Evolutionary conservation across 441 rosid genomes (phyloP), one percentile per base, ranked within the genome.

Genomic region (Dalechampia spathulata): DNA sequence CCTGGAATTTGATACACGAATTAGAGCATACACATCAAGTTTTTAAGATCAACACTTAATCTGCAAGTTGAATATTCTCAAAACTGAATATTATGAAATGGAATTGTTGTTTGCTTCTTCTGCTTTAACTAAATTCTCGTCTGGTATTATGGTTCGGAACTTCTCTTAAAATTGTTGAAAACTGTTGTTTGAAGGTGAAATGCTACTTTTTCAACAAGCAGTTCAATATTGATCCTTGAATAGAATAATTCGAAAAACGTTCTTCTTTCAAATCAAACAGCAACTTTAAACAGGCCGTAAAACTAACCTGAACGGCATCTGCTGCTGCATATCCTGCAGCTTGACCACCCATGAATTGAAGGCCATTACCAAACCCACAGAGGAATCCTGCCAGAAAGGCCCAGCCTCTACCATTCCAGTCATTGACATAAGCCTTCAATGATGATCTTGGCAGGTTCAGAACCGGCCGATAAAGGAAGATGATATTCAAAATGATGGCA

Each of bases 311-410:
- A 61, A 90, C 95, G 39, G 90, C 91, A 56, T 85, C 97, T 16
- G 98, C 92, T 4, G 88, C 96, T 20, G 96, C 96, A 63, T 83
- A 90, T 14, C 97, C 97, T 5, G 97, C 93, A 1, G 92, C 87
- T 69, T 89, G 92, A 34, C 97, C 95, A 0, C 87, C 95, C 92
- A 87, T 90, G 43, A 90, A 87, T 67, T 90, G 97, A 41, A 89
- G 90, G 20, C 94, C 96, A 49, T 87, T 85, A 1, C 95, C 91
- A 36, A 91, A 79, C 0, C 96, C 98, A 60, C 95, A 87, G 4
- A 87, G 61, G 19, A 87, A 63, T 6, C 95, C 98, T 11, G 98
- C 96, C 68, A 78, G 57, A 17, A 88, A 55, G 21, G 98, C 84
- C 96, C 93, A 91, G 7, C 90, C 85, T 66, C 95, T 71, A 41